Evolutionary conservation across 805 yeast species (phyloP).

Genomic region (Saccharomyces jurei): DNA sequence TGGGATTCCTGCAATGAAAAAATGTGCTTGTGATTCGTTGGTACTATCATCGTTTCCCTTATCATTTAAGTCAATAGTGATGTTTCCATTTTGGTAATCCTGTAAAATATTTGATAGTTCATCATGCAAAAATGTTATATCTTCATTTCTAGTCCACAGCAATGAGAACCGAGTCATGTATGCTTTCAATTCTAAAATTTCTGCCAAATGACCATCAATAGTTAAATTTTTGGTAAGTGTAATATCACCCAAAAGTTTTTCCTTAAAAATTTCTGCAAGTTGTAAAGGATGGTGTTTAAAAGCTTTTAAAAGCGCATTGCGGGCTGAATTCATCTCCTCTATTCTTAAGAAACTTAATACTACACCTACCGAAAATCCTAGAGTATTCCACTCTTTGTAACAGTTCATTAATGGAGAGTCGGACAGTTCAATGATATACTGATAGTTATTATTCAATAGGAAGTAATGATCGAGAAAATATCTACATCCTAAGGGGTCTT

Average conservation of each 20-base stretch:
- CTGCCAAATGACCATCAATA: slow-evolving; percentile 12
- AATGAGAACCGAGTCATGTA: slow-evolving; percentile 49
- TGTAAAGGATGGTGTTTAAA: slow-evolving; percentile 50
- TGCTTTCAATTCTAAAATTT: slow-evolving; percentile 41
- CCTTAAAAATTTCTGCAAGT: slow-evolving; percentile 16
- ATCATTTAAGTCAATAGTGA: slow-evolving; percentile 1
- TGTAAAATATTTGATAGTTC: slow-evolving; percentile 30
- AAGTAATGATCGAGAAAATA: slow-evolving; percentile 78
- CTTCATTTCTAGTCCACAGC: slow-evolving; percentile 45
- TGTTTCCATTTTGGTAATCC: slow-evolving; percentile 6
- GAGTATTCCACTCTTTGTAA: slow-evolving; percentile 61
- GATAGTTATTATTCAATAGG: slow-evolving; percentile 53
- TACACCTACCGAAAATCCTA: slow-evolving; percentile 59
- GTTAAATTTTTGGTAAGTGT: slow-evolving; percentile 12
- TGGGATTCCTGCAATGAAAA: slow-evolving; percentile 37
- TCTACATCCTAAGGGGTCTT: slow-evolving; percentile 79
- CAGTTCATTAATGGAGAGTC: slow-evolving; percentile 49
- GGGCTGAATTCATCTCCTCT: slow-evolving; percentile 39
- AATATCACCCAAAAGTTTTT: slow-evolving; percentile 20
- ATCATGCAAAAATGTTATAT: slow-evolving; percentile 41
- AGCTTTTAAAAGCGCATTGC: slow-evolving; percentile 40
- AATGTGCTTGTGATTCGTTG: slow-evolving; percentile 10
- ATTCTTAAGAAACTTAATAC: slow-evolving; percentile 52
- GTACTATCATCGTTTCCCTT: neutral
- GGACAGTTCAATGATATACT: slow-evolving; percentile 51